These are phyloP conservation scores for Metarhizium guizhouense DNA, from an alignment of 2,329 filamentous ascomycete genomes.

Conservation along the genomic window DNA sequence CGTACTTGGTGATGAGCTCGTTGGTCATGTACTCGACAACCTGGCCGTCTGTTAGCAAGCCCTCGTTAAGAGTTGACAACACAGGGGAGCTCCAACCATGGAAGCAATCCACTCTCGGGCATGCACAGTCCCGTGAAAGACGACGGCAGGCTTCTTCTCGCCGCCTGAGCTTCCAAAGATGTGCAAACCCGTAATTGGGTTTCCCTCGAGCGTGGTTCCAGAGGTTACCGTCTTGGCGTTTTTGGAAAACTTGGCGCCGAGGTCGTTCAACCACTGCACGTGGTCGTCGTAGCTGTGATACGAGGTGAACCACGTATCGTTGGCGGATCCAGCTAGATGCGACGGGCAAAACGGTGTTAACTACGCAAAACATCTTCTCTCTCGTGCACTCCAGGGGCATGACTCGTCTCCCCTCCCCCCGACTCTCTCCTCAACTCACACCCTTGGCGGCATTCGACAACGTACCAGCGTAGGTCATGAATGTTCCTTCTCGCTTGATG, in stretches of 20 bases:
- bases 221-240: conserved; percentile 39
- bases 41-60: conserved; percentile 14
- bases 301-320: conserved; percentile 38
- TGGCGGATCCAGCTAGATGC: conserved; percentile 14
- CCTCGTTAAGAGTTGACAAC: background rate
- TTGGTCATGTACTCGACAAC: conserved; percentile 42
- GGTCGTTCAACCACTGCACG: conserved; percentile 35
- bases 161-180: conserved; percentile 38
- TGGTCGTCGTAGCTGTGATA: conserved; percentile 46
- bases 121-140: conserved; percentile 50
- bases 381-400: background rate
- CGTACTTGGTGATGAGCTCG: conserved; percentile 38
- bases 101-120: conserved; percentile 52
- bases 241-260: conserved; percentile 30
- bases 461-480: conserved; percentile 20
- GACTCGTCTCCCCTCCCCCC: background rate
- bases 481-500: conserved; percentile 24
- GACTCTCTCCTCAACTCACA: background rate
- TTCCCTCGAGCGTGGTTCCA: conserved; percentile 37
- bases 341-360: background rate
- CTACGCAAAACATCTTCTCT: too few relatives aligned
- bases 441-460: background rate
- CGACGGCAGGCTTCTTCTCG: conserved; percentile 40
- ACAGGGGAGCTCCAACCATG: conserved; percentile 25
- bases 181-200: conserved; percentile 53